Conservation (phyloP, 352 stramenopile species). For the Globisporangium middletonii region DNA sequence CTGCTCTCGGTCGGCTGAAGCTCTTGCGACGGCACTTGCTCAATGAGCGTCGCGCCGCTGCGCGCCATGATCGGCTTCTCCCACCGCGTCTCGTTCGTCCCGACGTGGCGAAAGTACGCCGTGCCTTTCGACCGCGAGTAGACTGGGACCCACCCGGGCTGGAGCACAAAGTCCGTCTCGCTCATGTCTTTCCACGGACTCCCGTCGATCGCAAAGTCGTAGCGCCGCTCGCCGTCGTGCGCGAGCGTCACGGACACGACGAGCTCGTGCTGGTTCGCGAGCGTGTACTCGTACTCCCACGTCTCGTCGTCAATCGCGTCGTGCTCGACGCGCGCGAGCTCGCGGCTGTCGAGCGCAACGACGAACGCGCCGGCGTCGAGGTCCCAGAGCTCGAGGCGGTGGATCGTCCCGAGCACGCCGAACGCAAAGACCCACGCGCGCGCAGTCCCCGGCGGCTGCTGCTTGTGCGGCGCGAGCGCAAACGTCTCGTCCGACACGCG, state of each 20-base stretch:
- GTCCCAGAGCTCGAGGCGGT: conserved; percentile 74
- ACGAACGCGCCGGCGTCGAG: conserved; percentile 69
- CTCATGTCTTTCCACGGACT: conserved; percentile 65
- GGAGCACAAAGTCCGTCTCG: conserved; percentile 79
- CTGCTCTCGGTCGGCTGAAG: conserved; percentile 5
- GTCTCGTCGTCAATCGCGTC: conserved; percentile 60
- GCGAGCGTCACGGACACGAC: conserved; percentile 59
- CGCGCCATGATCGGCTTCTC: conserved; percentile 69
- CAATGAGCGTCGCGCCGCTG: conserved; percentile 25
- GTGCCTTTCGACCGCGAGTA: conserved; percentile 66
- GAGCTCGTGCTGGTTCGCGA: conserved; percentile 67
- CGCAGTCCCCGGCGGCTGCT: conserved; percentile 37
- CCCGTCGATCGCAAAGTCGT: conserved; percentile 75
- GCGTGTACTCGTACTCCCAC: conserved; percentile 71
- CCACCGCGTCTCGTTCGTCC: conserved; percentile 60
- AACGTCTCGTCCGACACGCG: conserved; percentile 51
- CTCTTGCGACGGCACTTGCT: conserved; percentile 17
- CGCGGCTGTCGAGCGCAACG: conserved; percentile 65
- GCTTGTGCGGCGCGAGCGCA: conserved; percentile 28
- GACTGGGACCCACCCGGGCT: conserved; percentile 70
- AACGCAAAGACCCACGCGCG: conserved; percentile 82
- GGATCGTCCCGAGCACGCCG: conserved; percentile 60
- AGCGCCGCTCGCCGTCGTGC: conserved; percentile 46
- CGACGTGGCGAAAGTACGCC: conserved; percentile 72
- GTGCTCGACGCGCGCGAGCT: conserved; percentile 47